Evolutionary conservation across 1,139 yeast genomes (phyloP).

Genomic region (Magnusiomyces paraingens): DNA sequence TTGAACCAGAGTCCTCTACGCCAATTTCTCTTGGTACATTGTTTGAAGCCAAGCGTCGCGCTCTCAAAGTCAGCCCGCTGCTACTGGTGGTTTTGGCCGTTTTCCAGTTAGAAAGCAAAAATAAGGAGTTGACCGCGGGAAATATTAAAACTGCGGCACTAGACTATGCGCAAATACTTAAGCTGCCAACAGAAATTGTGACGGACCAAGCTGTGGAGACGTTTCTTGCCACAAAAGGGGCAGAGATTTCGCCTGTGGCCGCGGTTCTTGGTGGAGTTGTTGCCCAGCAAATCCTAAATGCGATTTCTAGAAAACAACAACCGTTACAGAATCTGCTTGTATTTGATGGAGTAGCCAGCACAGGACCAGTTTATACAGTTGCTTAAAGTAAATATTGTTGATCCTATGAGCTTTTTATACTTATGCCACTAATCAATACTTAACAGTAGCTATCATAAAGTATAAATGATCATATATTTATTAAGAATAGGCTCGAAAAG

Average conservation of each 20-base stretch:
- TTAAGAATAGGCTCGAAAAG: too few species aligned
- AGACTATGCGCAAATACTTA: constrained; percentile 37
- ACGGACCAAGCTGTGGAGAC: constrained; percentile 23
- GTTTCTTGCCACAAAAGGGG: constrained; percentile 36
- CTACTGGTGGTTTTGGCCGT: constrained; percentile 58
- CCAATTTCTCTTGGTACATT: constrained; percentile 19
- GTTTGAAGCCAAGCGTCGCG: constrained; percentile 44
- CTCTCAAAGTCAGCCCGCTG: constrained; percentile 51
- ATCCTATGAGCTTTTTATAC: background rate
- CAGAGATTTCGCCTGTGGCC: constrained; percentile 78
- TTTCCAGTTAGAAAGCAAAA: constrained; percentile 32
- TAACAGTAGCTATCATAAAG: too few species aligned
- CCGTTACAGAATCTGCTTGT: constrained; percentile 79
- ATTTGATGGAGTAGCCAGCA: constrained; percentile 62
- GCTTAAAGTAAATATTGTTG: constrained; percentile 5
- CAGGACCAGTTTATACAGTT: constrained; percentile 68
- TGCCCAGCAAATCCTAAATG: constrained; percentile 87
- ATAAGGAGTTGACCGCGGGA: constrained; percentile 18
- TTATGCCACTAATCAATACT: background rate
- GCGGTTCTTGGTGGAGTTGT: constrained; percentile 87
- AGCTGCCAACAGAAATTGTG: constrained; percentile 37
- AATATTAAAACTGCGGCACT: constrained; percentile 31
- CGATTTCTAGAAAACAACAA: constrained; percentile 63
- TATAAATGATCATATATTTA: too few species aligned
- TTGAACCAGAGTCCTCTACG: constrained; percentile 20